A percentile compares a stretch with the other conserved stretches of the same genome.
Conservation (phyloP, 805 yeast species). For the Candida sphagnicola region DNA sequence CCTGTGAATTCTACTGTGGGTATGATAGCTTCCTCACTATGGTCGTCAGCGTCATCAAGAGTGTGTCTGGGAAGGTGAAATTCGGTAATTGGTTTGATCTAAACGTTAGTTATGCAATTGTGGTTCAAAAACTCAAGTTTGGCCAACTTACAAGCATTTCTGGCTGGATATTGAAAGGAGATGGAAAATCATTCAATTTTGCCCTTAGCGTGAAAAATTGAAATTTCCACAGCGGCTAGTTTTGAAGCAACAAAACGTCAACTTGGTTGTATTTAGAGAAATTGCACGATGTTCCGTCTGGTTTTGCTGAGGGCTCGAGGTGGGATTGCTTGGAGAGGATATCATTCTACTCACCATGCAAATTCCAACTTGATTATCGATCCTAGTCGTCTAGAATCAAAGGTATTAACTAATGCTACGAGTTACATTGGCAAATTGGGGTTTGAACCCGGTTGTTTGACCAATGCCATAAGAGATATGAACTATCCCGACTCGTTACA, state of each 20-base stretch:
- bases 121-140: neutral
- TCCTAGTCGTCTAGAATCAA: conserved; percentile 32
- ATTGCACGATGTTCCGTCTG: neutral
- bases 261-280: no score
- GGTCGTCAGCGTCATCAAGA: conserved; percentile 39
- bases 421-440: conserved; percentile 50
- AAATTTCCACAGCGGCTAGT: no score
- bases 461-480: conserved; percentile 44
- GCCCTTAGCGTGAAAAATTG: neutral
- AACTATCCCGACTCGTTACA: conserved; percentile 51
- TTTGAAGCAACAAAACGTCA: no score
- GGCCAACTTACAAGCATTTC: conserved; percentile 2
- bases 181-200: neutral
- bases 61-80: conserved; percentile 49
- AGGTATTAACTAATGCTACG: conserved; percentile 35
- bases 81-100: conserved; percentile 51
- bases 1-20: conserved; percentile 24
- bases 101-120: conserved; percentile 1
- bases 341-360: conserved; percentile 37
- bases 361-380: conserved; percentile 30
- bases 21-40: conserved; percentile 18
- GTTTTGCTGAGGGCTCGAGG: neutral
- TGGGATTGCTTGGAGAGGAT: conserved; percentile 8
- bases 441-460: conserved; percentile 45
- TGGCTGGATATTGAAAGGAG: neutral